Evolutionary conservation across 345 rosid species (phyloP), one percentile per base, ranked within the genome.

Genomic region (Euclidium syriacum): DNA sequence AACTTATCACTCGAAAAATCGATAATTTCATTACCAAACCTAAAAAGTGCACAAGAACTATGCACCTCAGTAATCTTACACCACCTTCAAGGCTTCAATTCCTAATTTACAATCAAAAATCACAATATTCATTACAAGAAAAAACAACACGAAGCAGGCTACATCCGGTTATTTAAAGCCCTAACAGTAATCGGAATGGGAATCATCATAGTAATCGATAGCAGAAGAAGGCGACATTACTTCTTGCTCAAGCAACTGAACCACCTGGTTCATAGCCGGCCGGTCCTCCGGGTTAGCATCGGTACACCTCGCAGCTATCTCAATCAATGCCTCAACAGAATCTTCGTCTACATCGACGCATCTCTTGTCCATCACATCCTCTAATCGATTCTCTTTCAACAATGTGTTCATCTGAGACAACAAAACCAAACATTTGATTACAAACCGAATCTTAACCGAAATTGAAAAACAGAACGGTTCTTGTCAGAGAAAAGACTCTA

Each of bases 231-330:
- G 96, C 4, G 96, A 85, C 89, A 89, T 76, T 39, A 86, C 78
- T 73, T 92, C 98, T 79, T 88, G 98, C 72, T 88, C 98, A 7
- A 88, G 88, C 68, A 89, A 69, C 84, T 89, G 96, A 67, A 75
- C 64, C 42, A 83, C 89, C 78, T 89, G 94, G 78, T 79, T 92
- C 98, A 92, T 89, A 12, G 80, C 73, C 0, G 97, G 98, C 53
- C 98, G 58, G 3, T 87, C 87, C 29, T 87, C 97, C 0, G 91
- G 88, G 62, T 79, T 81, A 52, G 95, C 85, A 49, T 83, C 86
- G 0, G 98, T 92, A 72, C 98, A 92, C 73, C 75, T 82, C 4
- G 75, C 80, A 3, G 98, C 95, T 65, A 92, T 79, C 52, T 87
- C 98, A 3, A 92, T 79, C 64, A 92, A 56, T 10, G 85, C 90